phyloP scores from a whole-genome alignment of 2,329 filamentous ascomycete genomes.

The Botrytis squamosa region DNA sequence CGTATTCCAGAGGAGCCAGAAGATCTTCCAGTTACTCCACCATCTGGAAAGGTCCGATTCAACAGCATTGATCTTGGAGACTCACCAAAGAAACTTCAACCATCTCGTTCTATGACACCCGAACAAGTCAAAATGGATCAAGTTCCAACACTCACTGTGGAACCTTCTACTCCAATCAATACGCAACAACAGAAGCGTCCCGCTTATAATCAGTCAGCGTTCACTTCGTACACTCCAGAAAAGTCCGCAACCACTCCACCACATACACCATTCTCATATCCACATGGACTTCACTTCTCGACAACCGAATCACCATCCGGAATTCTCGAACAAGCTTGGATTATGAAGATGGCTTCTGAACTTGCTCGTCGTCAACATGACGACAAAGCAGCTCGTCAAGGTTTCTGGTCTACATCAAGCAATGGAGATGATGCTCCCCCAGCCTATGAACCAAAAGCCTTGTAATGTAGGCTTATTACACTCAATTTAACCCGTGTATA shows the following conservation, averaged over 20 bases:
- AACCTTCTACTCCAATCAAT: slow-evolving; percentile 27
- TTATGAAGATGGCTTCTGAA: slow-evolving; percentile 90
- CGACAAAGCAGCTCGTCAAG: slow-evolving; percentile 61
- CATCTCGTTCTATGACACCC: slow-evolving; percentile 19
- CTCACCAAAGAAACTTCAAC: slow-evolving; percentile 36
- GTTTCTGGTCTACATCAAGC: slow-evolving; percentile 44
- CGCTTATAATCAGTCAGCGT: slow-evolving; percentile 23
- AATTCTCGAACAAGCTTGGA: slow-evolving; percentile 65
- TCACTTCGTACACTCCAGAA: slow-evolving; percentile 28
- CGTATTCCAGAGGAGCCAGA: slow-evolving; percentile 61
- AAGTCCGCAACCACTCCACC: slow-evolving; percentile 24
- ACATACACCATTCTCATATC: slow-evolving; percentile 22
- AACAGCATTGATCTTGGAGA: slow-evolving; percentile 41
- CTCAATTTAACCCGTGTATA: not conserved
- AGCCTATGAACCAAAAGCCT: slow-evolving; percentile 52
- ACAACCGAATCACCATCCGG: slow-evolving; percentile 30
- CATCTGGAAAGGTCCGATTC: slow-evolving; percentile 41
- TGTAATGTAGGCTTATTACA: slow-evolving; percentile 20
- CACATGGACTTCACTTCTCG: slow-evolving; percentile 27
- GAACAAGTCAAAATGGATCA: slow-evolving; percentile 25
- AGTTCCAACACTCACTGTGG: slow-evolving; percentile 6
- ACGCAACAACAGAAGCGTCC: slow-evolving; percentile 24
- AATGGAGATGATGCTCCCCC: slow-evolving; percentile 55
- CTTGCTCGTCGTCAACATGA: slow-evolving; percentile 86
- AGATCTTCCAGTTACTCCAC: slow-evolving; percentile 54